A percentile compares a stretch with the other conserved stretches of the same genome.
phyloP scores from a whole-genome alignment of 768 basidiomycete genomes.

The Suillus subalutaceus region DNA sequence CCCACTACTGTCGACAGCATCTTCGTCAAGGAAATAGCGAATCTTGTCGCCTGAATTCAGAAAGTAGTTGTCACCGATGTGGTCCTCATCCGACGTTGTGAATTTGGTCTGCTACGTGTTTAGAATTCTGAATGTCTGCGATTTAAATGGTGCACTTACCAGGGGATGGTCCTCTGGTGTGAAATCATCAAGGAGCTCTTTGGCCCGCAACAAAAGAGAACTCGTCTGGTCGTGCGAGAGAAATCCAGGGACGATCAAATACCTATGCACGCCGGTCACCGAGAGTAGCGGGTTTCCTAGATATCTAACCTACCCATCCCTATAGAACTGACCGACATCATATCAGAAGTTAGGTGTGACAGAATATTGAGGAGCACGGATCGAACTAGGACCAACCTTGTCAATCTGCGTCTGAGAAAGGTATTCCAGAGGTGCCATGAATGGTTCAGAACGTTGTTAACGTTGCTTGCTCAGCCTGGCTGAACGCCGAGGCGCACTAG shows the following conservation, averaged over 20 bases:
- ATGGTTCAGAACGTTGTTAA: not conserved
- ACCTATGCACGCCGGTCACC: conserved; percentile 46
- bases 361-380: not conserved
- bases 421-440: conserved; percentile 38
- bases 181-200: conserved; percentile 79
- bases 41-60: conserved; percentile 92
- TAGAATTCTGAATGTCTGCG: not conserved
- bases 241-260: conserved; percentile 79
- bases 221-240: conserved; percentile 58
- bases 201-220: conserved; percentile 69
- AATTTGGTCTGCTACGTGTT: conserved; percentile 73
- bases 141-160: conserved; percentile 44
- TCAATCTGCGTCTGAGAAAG: conserved; percentile 60
- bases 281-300: not conserved
- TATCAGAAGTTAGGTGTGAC: conserved; percentile 1
- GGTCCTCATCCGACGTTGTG: conserved; percentile 72
- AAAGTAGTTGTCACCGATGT: conserved; percentile 94
- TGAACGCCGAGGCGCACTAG: not conserved
- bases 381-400: conserved; percentile 42
- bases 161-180: conserved; percentile 77
- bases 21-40: conserved; percentile 92
- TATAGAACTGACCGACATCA: conserved; percentile 48
- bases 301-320: conserved; percentile 50
- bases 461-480: not conserved
- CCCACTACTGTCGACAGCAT: conserved; percentile 71